Percentiles rank a stretch among this genome's conserved stretches.
Conservation (phyloP, 352 stramenopile species). For the Phytophthora agathidicida region DNA sequence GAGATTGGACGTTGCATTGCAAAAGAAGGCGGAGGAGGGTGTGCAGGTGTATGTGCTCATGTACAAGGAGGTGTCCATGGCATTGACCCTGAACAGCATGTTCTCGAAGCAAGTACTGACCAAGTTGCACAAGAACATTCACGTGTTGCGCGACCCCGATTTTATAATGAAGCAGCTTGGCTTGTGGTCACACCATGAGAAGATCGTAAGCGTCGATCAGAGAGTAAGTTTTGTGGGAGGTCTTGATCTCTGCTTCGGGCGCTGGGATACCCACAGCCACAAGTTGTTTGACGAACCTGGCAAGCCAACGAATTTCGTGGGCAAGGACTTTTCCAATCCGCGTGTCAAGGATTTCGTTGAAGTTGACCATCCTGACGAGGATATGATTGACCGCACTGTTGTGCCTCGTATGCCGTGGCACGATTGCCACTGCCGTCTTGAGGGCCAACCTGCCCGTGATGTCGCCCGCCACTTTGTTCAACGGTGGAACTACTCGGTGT, state of each 20-base stretch:
- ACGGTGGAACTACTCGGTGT: constrained; percentile 90
- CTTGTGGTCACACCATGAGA: constrained; percentile 93
- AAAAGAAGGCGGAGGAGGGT: constrained; percentile 81
- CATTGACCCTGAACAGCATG: constrained; percentile 85
- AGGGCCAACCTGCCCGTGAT: constrained; percentile 80
- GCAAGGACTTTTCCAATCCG: constrained; percentile 89
- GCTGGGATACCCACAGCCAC: constrained; percentile 81
- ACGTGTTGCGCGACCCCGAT: constrained; percentile 89
- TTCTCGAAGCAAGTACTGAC: constrained; percentile 78
- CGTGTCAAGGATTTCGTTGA: constrained; percentile 87
- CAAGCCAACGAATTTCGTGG: constrained; percentile 63
- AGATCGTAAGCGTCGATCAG: constrained; percentile 92
- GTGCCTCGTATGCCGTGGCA: constrained; percentile 89
- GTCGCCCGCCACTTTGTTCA: constrained; percentile 88
- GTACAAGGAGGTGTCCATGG: constrained; percentile 90
- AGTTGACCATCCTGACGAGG: constrained; percentile 71
- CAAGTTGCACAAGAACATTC: constrained; percentile 78
- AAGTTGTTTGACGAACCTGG: constrained; percentile 68
- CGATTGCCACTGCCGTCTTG: constrained; percentile 81
- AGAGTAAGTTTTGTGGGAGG: constrained; percentile 89
- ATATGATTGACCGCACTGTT: constrained; percentile 75
- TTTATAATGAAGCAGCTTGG: constrained; percentile 89
- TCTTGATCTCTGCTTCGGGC: constrained; percentile 90
- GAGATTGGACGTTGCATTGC: constrained; percentile 64
- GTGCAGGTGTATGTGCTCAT: constrained; percentile 92